A percentile compares a stretch with the other conserved stretches of the same genome.
Evolutionary conservation across 1,139 yeast species (phyloP).

Genomic region (Geotrichum klebahnii): DNA sequence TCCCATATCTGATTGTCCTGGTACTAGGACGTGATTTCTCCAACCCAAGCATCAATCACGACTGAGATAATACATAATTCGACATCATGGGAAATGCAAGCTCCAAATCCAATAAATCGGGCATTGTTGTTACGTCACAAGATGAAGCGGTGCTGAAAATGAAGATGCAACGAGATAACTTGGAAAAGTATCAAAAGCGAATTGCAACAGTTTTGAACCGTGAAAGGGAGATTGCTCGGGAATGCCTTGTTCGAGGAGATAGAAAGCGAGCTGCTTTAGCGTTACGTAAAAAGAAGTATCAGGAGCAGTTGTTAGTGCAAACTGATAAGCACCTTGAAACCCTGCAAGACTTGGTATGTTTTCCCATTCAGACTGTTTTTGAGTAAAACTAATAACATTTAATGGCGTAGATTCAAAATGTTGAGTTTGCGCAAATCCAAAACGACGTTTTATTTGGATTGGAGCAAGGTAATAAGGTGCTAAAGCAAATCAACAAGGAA

Average conservation of each 20-base stretch:
- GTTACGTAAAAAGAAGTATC: conserved; percentile 74
- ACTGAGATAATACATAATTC: neutral
- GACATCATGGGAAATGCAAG: conserved; percentile 19
- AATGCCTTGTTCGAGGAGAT: conserved; percentile 53
- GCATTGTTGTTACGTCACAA: conserved; percentile 57
- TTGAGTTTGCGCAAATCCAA: conserved; percentile 86
- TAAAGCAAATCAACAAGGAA: conserved; percentile 70
- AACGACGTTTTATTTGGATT: conserved; percentile 78
- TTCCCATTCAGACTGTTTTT: neutral
- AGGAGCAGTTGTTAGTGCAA: conserved; percentile 60
- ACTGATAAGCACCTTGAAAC: conserved; percentile 76
- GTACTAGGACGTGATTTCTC: neutral
- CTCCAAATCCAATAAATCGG: conserved; percentile 14
- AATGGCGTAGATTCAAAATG: conserved; percentile 42
- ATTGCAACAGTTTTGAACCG: conserved; percentile 53
- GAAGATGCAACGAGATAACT: conserved; percentile 81
- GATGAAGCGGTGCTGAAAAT: conserved; percentile 82
- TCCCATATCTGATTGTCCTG: neutral
- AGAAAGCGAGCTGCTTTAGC: conserved; percentile 63
- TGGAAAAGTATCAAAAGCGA: conserved; percentile 67
- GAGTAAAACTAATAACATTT: neutral
- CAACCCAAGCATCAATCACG: neutral
- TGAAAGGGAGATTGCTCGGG: conserved; percentile 56
- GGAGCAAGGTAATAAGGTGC: conserved; percentile 70
- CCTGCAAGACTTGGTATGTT: conserved; percentile 48